Conservation (phyloP, 108 stramenopile genomes). For the Cyclotella choctawhatcheeana region DNA sequence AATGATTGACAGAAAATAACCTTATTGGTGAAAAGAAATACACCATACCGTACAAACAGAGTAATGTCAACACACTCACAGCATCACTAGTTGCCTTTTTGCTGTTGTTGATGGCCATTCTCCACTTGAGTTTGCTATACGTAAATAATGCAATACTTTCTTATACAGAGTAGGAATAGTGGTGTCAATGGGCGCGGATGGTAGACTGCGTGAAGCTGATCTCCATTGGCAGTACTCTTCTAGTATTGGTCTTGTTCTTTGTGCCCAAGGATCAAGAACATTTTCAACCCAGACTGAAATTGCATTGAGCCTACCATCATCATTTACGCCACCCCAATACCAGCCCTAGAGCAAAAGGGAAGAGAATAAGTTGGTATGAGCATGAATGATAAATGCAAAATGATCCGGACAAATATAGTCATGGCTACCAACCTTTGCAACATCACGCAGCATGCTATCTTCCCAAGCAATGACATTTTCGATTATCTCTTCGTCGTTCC, state of each 20-base stretch:
- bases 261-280: constrained; percentile 73
- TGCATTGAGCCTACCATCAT: constrained; percentile 54
- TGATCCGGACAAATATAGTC: too few species aligned
- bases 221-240: constrained; percentile 79
- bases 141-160: constrained; percentile 63
- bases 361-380: background rate
- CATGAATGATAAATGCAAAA: too few species aligned
- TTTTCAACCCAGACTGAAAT: constrained; percentile 63
- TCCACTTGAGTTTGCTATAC: constrained; percentile 64
- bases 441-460: constrained; percentile 42
- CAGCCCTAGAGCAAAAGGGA: too few species aligned
- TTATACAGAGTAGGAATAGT: constrained; percentile 62
- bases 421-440: constrained; percentile 28
- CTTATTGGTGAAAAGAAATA: too few species aligned
- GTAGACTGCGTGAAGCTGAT: constrained; percentile 10
- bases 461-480: constrained; percentile 66
- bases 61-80: too few species aligned
- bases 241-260: constrained; percentile 58
- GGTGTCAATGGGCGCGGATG: constrained; percentile 53
- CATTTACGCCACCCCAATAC: constrained; percentile 56
- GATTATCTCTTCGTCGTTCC: constrained; percentile 58
- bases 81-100: constrained; percentile 84
- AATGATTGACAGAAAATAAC: too few species aligned
- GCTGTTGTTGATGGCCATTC: constrained; percentile 78
- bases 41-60: too few species aligned